Percentiles rank a stretch among this genome's conserved stretches.
phyloP scores from a whole-genome alignment of 2,329 filamentous ascomycete species.

The Cordyceps militaris region DNA sequence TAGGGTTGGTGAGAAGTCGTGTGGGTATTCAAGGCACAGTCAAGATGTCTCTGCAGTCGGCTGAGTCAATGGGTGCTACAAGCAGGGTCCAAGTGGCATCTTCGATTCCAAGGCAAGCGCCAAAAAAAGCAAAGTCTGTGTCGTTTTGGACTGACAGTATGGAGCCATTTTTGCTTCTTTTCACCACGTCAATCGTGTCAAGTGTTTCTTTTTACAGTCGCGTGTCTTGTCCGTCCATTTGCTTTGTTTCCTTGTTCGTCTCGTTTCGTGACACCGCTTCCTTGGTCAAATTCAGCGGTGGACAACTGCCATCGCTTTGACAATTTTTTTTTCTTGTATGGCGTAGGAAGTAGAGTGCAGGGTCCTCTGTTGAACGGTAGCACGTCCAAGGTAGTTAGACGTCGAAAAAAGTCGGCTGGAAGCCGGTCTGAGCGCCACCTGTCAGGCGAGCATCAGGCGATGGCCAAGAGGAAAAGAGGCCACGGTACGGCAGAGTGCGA shows the following conservation, averaged over 20 bases:
- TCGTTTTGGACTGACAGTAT: neutral
- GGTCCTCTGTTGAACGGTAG: neutral
- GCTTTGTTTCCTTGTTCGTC: neutral
- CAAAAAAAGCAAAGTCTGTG: slow-evolving; percentile 1
- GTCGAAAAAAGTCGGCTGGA: neutral
- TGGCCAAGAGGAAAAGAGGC: neutral
- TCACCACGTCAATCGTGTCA: neutral
- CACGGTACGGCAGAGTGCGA: neutral
- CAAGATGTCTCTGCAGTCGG: neutral
- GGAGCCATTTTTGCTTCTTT: slow-evolving; percentile 6
- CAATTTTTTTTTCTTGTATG: neutral
- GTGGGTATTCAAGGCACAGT: neutral
- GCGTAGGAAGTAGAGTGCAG: neutral
- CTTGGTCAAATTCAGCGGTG: neutral
- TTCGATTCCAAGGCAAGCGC: neutral
- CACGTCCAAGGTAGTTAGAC: neutral
- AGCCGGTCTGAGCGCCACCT: slow-evolving; percentile 7
- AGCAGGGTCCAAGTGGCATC: neutral
- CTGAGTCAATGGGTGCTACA: neutral
- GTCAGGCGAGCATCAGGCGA: neutral
- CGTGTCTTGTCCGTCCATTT: neutral
- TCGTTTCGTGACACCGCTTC: neutral
- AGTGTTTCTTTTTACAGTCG: neutral
- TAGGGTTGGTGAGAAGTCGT: neutral
- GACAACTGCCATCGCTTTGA: slow-evolving; percentile 1